These are phyloP conservation scores for Ustilago sp. DNA, from an alignment of 1,284 basidiomycete genomes.

Conservation along the genomic window DNA sequence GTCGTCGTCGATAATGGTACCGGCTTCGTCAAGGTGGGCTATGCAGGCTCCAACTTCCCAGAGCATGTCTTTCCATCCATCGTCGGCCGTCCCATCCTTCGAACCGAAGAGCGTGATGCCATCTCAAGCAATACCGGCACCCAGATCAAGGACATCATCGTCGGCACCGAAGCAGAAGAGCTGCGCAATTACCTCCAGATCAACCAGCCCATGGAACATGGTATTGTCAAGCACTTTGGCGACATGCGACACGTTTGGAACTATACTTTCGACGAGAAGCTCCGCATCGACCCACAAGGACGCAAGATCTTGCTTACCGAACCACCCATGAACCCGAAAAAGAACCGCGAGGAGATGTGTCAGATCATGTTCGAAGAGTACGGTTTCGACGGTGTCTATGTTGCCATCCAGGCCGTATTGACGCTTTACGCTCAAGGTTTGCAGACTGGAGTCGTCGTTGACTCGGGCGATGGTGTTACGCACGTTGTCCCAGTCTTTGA, in stretches of 20 bases:
- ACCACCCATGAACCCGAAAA: constrained; percentile 99
- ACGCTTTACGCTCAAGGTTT: constrained; percentile 97
- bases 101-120: constrained; percentile 92
- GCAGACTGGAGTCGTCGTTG: constrained; percentile 97
- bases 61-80: constrained; percentile 98
- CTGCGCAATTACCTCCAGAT: constrained; percentile 96
- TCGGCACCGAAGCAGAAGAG: constrained; percentile 93
- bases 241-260: constrained; percentile 99
- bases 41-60: constrained; percentile 88
- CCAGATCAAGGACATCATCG: constrained; percentile 87
- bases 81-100: constrained; percentile 94
- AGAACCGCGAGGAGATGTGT: constrained; percentile 91
- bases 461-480: constrained; percentile 98
- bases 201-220: constrained; percentile 98
- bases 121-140: constrained; percentile 70
- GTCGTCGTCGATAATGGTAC: constrained; percentile 98
- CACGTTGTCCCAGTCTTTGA: constrained; percentile 99
- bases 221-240: constrained; percentile 98
- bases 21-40: constrained; percentile 94
- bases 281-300: constrained; percentile 86
- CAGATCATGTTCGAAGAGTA: constrained; percentile 99
- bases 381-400: constrained; percentile 93
- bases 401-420: constrained; percentile 97
- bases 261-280: constrained; percentile 97
- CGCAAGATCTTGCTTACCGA: constrained; percentile 94